Base-by-base conservation (phyloP, 306 rosid species). In the Rosa lucieae region DNA sequence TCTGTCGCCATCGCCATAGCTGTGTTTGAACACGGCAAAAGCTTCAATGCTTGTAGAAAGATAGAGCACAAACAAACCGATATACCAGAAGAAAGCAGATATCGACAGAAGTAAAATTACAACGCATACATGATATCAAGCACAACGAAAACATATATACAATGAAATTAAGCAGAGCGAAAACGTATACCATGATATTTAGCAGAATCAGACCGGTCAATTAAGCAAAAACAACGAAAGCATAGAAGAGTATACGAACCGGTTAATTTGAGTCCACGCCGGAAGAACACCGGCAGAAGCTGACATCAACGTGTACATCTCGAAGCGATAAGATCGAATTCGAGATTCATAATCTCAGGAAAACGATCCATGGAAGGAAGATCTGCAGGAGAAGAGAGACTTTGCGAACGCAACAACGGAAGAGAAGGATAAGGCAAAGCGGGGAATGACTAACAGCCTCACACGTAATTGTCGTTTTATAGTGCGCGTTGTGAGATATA, bases 281-380 rank as follows among this genome's bases (percentile, higher is more conserved):
- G 26, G 26, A 23, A 23, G 26, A 23, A 23, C 26, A 23, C 20
- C 21, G 0, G 42, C 43, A 14, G 32, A 11, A 52, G 26, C 12
- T 55, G 62, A 67, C 82, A 75, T 71, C 77, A 13, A 10, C 6
- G 0, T 5, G 84, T 48, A 78, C 88, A 74, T 79, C 81, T 35
- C 12, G 44, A 53, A 0, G 47, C 8, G 86, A 86, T 81, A 84
- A 46, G 65, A 5, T 5, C 44, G 44, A 71, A 74, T 84, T 14
- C 5, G 12, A 48, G 17, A 48, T 32, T 2, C 35, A 32, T 32
- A 32, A 32, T 32, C 35, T 32, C 35, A 32, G 35, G 35, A 32
- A 32, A 1, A 32, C 35, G 35, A 32, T 32, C 35, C 35, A 32
- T 32, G 35, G 11, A 44, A 8, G 48, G 6, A 44, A 7, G 10